Percentiles rank a stretch among this genome's conserved stretches.
These are phyloP conservation scores for Omphalotus guepiniiformis DNA, from an alignment of 768 basidiomycete genomes.

Conservation along the genomic window DNA sequence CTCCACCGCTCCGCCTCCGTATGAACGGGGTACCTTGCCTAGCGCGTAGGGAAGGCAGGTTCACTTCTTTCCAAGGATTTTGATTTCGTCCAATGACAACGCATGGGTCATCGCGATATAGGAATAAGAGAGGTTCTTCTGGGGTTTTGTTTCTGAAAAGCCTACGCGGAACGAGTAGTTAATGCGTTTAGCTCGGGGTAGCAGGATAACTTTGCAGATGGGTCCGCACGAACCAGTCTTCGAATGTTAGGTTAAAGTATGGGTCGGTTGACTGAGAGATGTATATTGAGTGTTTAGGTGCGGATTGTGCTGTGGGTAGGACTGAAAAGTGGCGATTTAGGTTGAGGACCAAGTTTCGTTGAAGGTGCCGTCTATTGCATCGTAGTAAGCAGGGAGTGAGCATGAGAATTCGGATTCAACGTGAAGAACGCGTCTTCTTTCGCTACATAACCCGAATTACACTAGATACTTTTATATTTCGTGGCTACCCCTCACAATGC, in stretches of 20 bases:
- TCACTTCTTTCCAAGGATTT: slow-evolving; percentile 98
- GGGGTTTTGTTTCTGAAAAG: slow-evolving; percentile 74
- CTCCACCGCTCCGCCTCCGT: slow-evolving; percentile 86
- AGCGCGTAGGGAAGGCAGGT: slow-evolving; percentile 52
- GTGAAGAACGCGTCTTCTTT: background rate
- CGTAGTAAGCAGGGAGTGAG: slow-evolving; percentile 1
- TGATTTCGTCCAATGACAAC: slow-evolving; percentile 95
- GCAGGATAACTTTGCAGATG: no score
- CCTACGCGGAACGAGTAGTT: slow-evolving; percentile 34
- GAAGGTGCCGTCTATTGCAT: background rate
- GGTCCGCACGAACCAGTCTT: slow-evolving; percentile 72
- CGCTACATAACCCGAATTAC: background rate
- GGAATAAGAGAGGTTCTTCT: slow-evolving; percentile 67
- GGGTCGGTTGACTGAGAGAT: slow-evolving; percentile 78
- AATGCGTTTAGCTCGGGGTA: no score
- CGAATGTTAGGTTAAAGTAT: slow-evolving; percentile 85
- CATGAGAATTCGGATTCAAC: background rate
- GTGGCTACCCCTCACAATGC: no score
- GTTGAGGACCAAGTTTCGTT: background rate
- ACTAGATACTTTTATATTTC: no score
- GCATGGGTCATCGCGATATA: slow-evolving; percentile 86
- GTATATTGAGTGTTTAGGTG: slow-evolving; percentile 51
- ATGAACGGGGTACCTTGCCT: slow-evolving; percentile 66
- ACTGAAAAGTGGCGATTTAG: background rate
- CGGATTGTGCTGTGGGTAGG: slow-evolving; percentile 9